Base-by-base conservation (phyloP, 192 early-diverging fungal species). In the Lobosporangium transversale region DNA sequence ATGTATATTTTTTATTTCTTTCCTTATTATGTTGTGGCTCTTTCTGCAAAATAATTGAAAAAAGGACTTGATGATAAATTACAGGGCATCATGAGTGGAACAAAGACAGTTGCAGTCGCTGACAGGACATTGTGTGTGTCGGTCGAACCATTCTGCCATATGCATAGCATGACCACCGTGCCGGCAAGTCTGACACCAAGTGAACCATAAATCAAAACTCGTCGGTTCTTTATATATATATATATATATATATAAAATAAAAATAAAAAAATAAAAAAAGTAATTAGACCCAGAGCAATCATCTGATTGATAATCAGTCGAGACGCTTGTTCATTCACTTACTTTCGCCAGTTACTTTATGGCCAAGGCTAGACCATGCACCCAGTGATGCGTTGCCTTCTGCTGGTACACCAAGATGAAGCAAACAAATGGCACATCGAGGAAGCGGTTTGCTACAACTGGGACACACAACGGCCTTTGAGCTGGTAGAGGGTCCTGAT, bases 111-210 rank as follows among this genome's bases (percentile, higher is more conserved):
- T 80, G 68, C 97, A 99, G 29, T 92, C 92, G n/a, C 95, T 89
- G 6, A 99, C 95, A 23, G 97, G 96, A 79, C 97, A 99, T 31
- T 81, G 84, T 21, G 70, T 63, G 75, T 99, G 94, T 0, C 84
- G 89, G 53, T 87, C 79, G 74, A 99, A 99, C 97, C 97, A 99
- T 42, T 92, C 85, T 33, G 87, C 75, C 81, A 99, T 87, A 67
- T 99, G 97, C 29, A 85, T 81, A 3, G 92, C 91, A 71, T 99
- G 97, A 1, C 97, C 97, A 36, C 97, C 97, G 80, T 99, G 97
- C 15, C 93, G 86, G 79, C 97, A 99, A 11, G 93, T 93, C 79
- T 97, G 95, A 80, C 97, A 99, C 97, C 97, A 99, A 15, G 95
- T 97, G 73, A 98, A 99, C 96, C 96, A 99, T 42, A 88, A 79